These are phyloP conservation scores for Smittium mucronatum DNA, from an alignment of 371 early-diverging fungal species.

Conservation along the genomic window DNA sequence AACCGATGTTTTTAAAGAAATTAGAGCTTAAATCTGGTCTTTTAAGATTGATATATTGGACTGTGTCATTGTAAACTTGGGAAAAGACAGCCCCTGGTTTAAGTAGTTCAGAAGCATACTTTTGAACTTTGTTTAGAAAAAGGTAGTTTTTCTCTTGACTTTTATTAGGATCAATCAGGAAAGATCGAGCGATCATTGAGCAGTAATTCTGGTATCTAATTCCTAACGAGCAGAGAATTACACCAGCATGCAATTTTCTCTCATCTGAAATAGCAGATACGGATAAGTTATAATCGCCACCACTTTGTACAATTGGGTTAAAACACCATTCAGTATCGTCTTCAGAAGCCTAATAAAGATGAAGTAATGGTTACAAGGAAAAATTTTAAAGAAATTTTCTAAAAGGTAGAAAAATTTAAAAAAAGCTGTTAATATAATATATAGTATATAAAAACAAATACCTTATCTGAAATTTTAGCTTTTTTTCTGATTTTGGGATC, in stretches of 20 bases:
- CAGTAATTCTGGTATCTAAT: slow-evolving; percentile 88
- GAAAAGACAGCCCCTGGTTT: slow-evolving; percentile 65
- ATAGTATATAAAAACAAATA: slow-evolving; percentile 6
- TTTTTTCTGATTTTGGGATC: slow-evolving; percentile 11
- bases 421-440: background rate
- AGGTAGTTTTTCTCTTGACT: slow-evolving; percentile 84
- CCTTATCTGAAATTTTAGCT: slow-evolving; percentile 15
- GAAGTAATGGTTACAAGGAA: background rate
- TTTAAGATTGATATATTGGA: slow-evolving; percentile 51
- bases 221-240: slow-evolving; percentile 83
- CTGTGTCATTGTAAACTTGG: slow-evolving; percentile 60
- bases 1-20: slow-evolving; percentile 81
- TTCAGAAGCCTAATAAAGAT: slow-evolving; percentile 7
- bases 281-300: slow-evolving; percentile 79
- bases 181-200: slow-evolving; percentile 85
- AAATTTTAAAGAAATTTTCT: too few species aligned
- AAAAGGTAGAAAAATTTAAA: background rate
- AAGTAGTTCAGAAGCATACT: slow-evolving; percentile 49
- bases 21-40: slow-evolving; percentile 73
- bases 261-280: slow-evolving; percentile 66
- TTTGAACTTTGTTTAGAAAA: slow-evolving; percentile 72
- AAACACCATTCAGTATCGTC: slow-evolving; percentile 81
- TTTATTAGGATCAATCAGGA: slow-evolving; percentile 80
- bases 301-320: slow-evolving; percentile 91
- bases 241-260: slow-evolving; percentile 64